Conservation (phyloP, 176 grass and related monocot genomes). For the Bothriochloa decipiens region DNA sequence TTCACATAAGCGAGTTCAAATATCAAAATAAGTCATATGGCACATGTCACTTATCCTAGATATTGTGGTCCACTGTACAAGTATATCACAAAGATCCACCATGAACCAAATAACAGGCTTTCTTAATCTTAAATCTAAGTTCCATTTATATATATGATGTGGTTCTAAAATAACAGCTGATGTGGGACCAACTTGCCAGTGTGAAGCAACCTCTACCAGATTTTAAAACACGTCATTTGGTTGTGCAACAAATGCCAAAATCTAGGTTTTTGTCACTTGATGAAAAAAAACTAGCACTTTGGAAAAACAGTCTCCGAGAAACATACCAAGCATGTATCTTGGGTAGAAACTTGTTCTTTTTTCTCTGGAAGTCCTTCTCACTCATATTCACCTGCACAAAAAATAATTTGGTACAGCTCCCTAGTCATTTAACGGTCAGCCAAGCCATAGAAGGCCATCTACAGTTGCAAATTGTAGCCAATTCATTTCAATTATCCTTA, state of each 20-base stretch:
- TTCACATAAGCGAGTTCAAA: not conserved
- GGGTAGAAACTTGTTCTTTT: conserved; percentile 98
- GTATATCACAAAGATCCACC: not conserved
- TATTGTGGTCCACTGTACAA: not conserved
- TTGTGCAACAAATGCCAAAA: not conserved
- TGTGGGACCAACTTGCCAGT: not conserved
- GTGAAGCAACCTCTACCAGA: not conserved
- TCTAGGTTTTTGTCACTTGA: not conserved
- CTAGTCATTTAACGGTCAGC: not conserved
- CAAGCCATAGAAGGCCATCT: not conserved
- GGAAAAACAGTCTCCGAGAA: conserved; percentile 1
- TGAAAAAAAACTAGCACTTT: not conserved
- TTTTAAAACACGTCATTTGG: not conserved
- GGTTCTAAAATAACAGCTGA: not conserved
- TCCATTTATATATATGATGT: not conserved
- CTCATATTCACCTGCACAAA: conserved; percentile 96
- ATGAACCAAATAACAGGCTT: not conserved
- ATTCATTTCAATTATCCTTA: conserved; percentile 2
- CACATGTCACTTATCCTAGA: not conserved
- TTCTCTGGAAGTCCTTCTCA: conserved; percentile 96
- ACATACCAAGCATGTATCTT: conserved; percentile 95
- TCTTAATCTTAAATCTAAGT: not conserved
- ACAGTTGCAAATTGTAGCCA: not conserved
- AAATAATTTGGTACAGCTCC: conserved; percentile 18
- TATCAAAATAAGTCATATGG: not conserved